Percentiles rank a stretch among this genome's conserved stretches.
Conservation (phyloP, 139 green algal genomes). For the Chlamydomonas schloesseri region DNA sequence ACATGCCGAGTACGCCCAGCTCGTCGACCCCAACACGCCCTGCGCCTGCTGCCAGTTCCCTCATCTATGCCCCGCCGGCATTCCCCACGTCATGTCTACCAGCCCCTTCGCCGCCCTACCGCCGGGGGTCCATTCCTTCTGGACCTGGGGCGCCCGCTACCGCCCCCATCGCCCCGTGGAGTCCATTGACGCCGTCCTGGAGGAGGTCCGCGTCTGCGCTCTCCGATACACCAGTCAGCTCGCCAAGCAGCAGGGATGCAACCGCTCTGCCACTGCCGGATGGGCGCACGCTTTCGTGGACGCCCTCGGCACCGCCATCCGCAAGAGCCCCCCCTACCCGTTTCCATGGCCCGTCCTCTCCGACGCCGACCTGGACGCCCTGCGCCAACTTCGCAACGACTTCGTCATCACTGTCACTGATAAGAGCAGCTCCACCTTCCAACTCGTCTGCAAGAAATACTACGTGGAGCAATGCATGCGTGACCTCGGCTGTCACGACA, state of each 20-base stretch:
- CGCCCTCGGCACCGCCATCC: not conserved
- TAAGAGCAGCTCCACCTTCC: not conserved
- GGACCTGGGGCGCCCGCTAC: not conserved
- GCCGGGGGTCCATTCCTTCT: no score
- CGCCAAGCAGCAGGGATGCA: no score
- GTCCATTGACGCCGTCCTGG: not conserved
- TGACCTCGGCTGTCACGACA: not conserved
- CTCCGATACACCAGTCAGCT: not conserved
- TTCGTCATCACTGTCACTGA: not conserved
- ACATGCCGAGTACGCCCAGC: no score
- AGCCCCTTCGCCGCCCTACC: no score
- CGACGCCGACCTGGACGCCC: not conserved
- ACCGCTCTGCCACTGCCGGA: not conserved
- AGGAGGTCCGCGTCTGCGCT: not conserved
- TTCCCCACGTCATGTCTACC: no score
- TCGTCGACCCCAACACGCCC: no score
- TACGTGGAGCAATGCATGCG: not conserved
- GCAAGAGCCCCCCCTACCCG: no score
- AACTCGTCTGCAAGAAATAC: constrained; percentile 3
- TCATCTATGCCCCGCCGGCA: no score
- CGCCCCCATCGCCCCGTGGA: not conserved
- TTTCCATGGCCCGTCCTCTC: not conserved
- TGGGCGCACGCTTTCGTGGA: not conserved
- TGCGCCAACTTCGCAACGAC: not conserved
- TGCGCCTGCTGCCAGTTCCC: no score